Evolutionary conservation across 495 filamentous ascomycete genomes (phyloP).

Genomic region (Hypoxylon crocopeplum): DNA sequence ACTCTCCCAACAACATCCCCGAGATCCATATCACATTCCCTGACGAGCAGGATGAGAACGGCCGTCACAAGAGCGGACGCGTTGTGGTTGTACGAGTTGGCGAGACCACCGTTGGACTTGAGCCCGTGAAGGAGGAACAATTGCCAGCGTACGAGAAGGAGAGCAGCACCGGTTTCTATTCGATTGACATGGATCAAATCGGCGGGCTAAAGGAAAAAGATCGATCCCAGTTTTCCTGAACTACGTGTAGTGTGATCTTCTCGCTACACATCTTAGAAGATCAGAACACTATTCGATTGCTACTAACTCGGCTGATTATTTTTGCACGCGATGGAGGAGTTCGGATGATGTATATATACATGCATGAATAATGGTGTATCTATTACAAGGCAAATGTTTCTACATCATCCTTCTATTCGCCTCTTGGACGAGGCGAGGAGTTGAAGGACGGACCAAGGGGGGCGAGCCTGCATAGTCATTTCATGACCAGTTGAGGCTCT

Average conservation of each 20-base stretch:
- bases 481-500: slow-evolving; percentile 16
- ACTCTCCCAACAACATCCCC: slow-evolving; percentile 79
- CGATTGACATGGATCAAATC: slow-evolving; percentile 91
- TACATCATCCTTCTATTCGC: slow-evolving; percentile 27
- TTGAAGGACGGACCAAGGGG: slow-evolving; percentile 37
- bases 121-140: slow-evolving; percentile 79
- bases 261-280: neutral
- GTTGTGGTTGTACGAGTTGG: slow-evolving; percentile 94
- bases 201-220: slow-evolving; percentile 94
- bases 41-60: slow-evolving; percentile 89
- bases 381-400: slow-evolving; percentile 35
- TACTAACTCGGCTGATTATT: slow-evolving; percentile 18
- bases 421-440: slow-evolving; percentile 25
- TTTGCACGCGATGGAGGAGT: slow-evolving; percentile 27
- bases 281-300: slow-evolving; percentile 11
- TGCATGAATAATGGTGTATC: slow-evolving; percentile 41
- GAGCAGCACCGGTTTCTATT: slow-evolving; percentile 79
- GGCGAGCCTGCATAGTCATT: slow-evolving; percentile 21
- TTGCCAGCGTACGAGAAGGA: slow-evolving; percentile 88
- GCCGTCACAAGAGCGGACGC: slow-evolving; percentile 81
- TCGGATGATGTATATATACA: slow-evolving; percentile 35
- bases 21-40: slow-evolving; percentile 99
- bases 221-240: slow-evolving; percentile 46
- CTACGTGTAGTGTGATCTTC: slow-evolving; percentile 5
- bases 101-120: slow-evolving; percentile 84